These are phyloP conservation scores for Citrus australasica DNA, from an alignment of 345 rosid genomes.

Conservation along the genomic window DNA sequence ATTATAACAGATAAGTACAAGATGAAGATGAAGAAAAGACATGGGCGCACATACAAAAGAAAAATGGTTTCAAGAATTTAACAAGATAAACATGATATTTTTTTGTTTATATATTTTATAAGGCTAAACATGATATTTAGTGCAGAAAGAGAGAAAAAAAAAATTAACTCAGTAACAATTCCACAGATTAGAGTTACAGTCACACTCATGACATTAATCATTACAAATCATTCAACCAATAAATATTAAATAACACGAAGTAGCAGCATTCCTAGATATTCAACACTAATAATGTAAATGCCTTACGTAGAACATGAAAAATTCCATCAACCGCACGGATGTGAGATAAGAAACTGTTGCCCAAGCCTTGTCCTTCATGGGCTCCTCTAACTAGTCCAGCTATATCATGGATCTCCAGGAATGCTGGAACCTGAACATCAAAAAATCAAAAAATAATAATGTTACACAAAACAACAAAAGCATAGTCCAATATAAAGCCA, in stretches of 20 bases:
- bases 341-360: conserved; percentile 93
- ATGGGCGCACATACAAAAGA: neutral
- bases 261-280: neutral
- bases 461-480: neutral
- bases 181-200: neutral
- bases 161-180: neutral
- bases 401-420: conserved; percentile 94
- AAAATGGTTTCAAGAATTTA: neutral
- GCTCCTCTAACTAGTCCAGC: conserved; percentile 98
- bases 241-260: neutral
- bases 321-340: conserved; percentile 99
- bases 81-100: neutral
- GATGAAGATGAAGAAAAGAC: neutral
- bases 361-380: conserved; percentile 95
- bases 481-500: neutral
- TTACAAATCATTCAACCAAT: neutral
- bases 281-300: neutral
- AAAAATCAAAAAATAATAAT: conserved; percentile 7
- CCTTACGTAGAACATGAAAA: conserved; percentile 91
- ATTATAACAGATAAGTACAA: neutral
- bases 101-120: too few species aligned
- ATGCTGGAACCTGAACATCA: conserved; percentile 66
- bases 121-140: neutral
- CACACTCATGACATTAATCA: neutral
- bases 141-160: neutral